Evolutionary conservation across 441 rosid genomes (phyloP).

Genomic region (Cnidoscolus chayamansa): DNA sequence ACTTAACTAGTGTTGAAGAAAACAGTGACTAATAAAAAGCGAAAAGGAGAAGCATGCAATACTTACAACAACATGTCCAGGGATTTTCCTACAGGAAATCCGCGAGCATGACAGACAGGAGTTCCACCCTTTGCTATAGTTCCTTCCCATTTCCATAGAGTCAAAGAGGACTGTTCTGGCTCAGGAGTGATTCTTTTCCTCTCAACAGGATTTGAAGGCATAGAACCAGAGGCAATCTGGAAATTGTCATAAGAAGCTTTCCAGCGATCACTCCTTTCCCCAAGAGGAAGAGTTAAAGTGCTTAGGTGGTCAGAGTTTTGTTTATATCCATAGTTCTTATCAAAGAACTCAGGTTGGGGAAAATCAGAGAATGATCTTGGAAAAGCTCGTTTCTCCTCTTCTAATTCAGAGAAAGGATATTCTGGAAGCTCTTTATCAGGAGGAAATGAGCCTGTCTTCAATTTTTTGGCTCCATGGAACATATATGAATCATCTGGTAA

Average conservation of each 20-base stretch:
- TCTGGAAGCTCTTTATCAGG: slow-evolving; percentile 69
- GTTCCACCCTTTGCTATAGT: slow-evolving; percentile 94
- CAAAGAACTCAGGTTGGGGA: slow-evolving; percentile 47
- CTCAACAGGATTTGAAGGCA: slow-evolving; percentile 46
- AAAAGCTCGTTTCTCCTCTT: slow-evolving; percentile 48
- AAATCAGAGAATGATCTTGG: slow-evolving; percentile 52
- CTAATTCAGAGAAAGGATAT: slow-evolving; percentile 56
- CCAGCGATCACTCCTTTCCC: slow-evolving; percentile 50
- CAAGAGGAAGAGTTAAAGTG: slow-evolving; percentile 33
- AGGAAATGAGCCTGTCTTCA: slow-evolving; percentile 58
- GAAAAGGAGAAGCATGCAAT: slow-evolving; percentile 10
- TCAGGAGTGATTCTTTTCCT: slow-evolving; percentile 61
- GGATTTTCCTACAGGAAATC: slow-evolving; percentile 90
- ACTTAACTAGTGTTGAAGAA: neutral
- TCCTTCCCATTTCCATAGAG: slow-evolving; percentile 99
- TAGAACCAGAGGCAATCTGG: slow-evolving; percentile 40
- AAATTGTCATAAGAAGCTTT: slow-evolving; percentile 52
- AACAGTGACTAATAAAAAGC: neutral
- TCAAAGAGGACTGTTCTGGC: slow-evolving; percentile 48
- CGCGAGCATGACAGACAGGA: slow-evolving; percentile 87
- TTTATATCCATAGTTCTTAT: slow-evolving; percentile 52
- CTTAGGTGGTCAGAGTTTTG: slow-evolving; percentile 39
- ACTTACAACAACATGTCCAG: slow-evolving; percentile 85
- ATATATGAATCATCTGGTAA: slow-evolving; percentile 61
- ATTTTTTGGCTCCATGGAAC: slow-evolving; percentile 60